phyloP scores from a whole-genome alignment of 2,329 filamentous ascomycete genomes.

The Juglanconis oblonga region DNA sequence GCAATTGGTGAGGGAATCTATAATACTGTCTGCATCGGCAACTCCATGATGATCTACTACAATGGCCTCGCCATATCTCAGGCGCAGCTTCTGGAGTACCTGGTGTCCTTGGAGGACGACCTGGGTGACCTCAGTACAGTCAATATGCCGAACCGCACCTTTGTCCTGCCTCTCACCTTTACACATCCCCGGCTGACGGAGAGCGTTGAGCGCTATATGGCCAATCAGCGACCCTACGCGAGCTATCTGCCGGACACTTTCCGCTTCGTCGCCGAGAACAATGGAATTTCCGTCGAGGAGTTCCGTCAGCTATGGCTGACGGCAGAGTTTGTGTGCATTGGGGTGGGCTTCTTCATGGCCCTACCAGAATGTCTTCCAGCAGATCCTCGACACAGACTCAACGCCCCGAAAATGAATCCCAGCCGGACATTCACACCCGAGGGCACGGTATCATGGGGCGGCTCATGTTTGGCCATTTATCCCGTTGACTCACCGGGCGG shows the following conservation, averaged over 20 bases:
- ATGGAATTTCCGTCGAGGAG: constrained; percentile 27
- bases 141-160: constrained; percentile 40
- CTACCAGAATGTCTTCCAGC: constrained; percentile 35
- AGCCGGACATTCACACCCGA: constrained; percentile 54
- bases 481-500: constrained; percentile 56
- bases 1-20: constrained; percentile 31
- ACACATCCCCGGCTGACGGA: constrained; percentile 27
- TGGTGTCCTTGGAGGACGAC: constrained; percentile 34
- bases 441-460: constrained; percentile 54
- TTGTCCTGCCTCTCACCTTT: constrained; percentile 42
- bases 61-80: constrained; percentile 38
- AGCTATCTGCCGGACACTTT: constrained; percentile 30
- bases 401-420: constrained; percentile 55
- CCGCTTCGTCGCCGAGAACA: constrained; percentile 29
- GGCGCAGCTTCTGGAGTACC: constrained; percentile 31
- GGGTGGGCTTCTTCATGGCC: constrained; percentile 35
- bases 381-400: constrained; percentile 51
- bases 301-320: constrained; percentile 16
- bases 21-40: constrained; percentile 50
- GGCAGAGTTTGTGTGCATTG: constrained; percentile 25
- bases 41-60: constrained; percentile 43
- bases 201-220: constrained; percentile 26
- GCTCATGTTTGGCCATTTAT: constrained; percentile 52
- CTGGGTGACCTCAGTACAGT: constrained; percentile 37
- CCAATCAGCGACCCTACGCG: constrained; percentile 26